These are phyloP conservation scores for Mikania micrantha DNA, from an alignment of 129 eudicot species.

Conservation along the genomic window DNA sequence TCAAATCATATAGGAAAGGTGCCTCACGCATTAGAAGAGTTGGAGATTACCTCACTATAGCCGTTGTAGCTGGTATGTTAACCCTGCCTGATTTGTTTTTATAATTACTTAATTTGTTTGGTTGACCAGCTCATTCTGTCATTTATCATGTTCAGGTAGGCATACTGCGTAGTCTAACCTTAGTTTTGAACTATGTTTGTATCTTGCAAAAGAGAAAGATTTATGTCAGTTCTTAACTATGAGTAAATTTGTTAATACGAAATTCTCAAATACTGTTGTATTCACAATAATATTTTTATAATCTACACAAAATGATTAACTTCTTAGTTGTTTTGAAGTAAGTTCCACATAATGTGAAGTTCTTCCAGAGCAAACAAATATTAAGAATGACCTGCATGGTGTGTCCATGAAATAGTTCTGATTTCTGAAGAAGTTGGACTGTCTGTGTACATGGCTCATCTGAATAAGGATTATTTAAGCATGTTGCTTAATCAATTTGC, in stretches of 20 bases:
- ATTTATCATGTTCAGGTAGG: not conserved
- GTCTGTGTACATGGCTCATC: not conserved
- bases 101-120: not conserved
- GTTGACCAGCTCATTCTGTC: not conserved
- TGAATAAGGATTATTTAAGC: not conserved
- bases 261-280: not conserved
- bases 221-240: not conserved
- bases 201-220: not conserved
- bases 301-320: not conserved
- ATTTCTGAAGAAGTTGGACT: not conserved
- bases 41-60: conserved; percentile 73
- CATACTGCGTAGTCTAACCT: not conserved
- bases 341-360: not conserved
- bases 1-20: conserved; percentile 68
- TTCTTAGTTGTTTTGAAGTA: not conserved
- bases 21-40: conserved; percentile 52
- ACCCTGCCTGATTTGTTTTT: not conserved
- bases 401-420: not conserved
- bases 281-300: not conserved
- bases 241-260: not conserved
- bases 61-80: conserved; percentile 72
- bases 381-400: not conserved
- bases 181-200: not conserved
- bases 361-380: not conserved
- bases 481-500: not conserved